Conservation (phyloP, 2,329 filamentous ascomycete genomes). For the Trichophyton simii region DNA sequence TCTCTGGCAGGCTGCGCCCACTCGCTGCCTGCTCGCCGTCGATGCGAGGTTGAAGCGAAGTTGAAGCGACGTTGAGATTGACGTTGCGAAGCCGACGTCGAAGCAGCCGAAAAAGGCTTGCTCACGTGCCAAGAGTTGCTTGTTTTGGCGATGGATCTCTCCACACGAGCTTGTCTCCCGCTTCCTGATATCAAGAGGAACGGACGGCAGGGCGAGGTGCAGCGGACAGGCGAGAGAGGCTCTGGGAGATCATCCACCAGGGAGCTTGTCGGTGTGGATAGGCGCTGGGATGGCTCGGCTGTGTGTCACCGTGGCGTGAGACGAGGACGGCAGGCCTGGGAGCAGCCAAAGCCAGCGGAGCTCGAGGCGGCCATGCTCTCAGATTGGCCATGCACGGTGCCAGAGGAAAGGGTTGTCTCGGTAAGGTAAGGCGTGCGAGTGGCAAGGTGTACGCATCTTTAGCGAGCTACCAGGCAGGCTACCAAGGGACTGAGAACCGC, state of each 20-base stretch:
- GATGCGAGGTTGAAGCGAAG: not conserved
- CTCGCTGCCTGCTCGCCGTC: not conserved
- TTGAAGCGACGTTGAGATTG: not conserved
- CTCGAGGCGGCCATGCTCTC: not conserved
- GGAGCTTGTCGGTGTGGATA: not conserved
- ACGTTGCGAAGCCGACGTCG: not conserved
- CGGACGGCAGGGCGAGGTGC: too few relatives aligned
- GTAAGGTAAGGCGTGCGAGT: not conserved
- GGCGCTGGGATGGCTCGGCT: not conserved
- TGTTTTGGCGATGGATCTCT: not conserved
- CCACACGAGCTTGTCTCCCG: not conserved
- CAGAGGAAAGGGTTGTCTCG: not conserved
- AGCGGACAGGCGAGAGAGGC: too few relatives aligned
- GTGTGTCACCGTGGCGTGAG: not conserved
- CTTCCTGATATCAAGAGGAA: not conserved
- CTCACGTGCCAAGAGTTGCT: conserved; percentile 1
- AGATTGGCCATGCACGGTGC: not conserved
- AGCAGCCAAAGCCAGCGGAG: too few relatives aligned
- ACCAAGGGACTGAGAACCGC: not conserved
- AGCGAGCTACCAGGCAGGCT: not conserved
- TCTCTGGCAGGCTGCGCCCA: not conserved
- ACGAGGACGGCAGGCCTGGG: not conserved
- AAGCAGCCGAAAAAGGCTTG: not conserved
- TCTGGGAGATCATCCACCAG: not conserved
- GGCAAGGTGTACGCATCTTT: not conserved